Conservation (phyloP, 225 moss, liverwort and hornwort genomes). For the Climacium dendroides region DNA sequence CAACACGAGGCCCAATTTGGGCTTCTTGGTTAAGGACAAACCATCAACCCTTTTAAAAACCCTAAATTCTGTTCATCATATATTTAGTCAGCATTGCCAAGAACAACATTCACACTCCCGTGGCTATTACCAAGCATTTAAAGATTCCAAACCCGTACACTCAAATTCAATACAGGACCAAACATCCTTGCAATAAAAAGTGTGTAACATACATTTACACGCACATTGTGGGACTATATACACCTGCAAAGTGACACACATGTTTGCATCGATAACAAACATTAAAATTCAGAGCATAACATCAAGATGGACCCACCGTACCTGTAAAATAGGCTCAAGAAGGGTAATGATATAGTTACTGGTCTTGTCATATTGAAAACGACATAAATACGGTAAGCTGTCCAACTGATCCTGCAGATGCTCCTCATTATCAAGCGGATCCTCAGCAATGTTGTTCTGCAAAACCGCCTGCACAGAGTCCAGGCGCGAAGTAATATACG, state of each 20-base stretch:
- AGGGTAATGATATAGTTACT: constrained; percentile 44
- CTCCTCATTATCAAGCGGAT: constrained; percentile 57
- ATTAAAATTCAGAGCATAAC: background rate
- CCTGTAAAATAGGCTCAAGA: constrained; percentile 53
- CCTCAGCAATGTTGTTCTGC: constrained; percentile 54
- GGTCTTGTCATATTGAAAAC: constrained; percentile 55
- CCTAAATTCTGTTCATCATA: too few relatives aligned
- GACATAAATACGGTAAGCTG: constrained; percentile 52
- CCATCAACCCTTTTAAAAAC: background rate
- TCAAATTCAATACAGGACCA: background rate
- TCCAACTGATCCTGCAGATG: constrained; percentile 60
- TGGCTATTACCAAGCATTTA: background rate
- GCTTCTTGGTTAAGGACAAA: background rate
- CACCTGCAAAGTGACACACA: background rate
- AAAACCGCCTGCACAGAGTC: constrained; percentile 58
- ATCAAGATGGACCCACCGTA: background rate
- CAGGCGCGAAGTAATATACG: constrained; percentile 46
- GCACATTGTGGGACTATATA: background rate
- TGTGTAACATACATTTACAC: background rate
- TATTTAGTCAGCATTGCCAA: background rate
- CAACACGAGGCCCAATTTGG: background rate
- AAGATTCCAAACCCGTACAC: background rate
- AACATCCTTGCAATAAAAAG: background rate
- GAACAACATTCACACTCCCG: background rate
- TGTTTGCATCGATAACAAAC: background rate